Base-by-base conservation (phyloP, 345 rosid species). In the Gossypium arboreum region DNA sequence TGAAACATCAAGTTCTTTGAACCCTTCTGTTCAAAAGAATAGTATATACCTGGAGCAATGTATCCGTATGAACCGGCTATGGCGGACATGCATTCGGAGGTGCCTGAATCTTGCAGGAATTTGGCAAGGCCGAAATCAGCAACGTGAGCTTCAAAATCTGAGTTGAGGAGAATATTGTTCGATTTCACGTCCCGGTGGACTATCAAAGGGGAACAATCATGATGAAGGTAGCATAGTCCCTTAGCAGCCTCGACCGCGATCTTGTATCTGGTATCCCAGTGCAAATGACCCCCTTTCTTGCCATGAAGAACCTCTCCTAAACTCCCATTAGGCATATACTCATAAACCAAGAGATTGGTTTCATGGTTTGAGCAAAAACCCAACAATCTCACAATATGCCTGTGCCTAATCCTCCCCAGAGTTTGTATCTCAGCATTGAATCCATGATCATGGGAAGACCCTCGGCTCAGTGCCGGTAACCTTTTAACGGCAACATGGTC, bases 21-120 rank as follows among this genome's bases (percentile, higher is more conserved):
- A 52, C 13, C 15, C 2, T 1, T 8, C 4, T 10, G 18, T 54
- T 11, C 27, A 11, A 50, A 9, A 47, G 2, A 0, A 25, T 1
- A 9, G 68, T 39, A 66, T 27, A 57, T 87, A 94, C 98, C 97
- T 69, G 98, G 98, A 71, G 97, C 98, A 1, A 94, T 94, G 75
- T 94, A 94, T 66, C 98, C 98, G 63, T 94, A 94, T 68, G 98
- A 94, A n/a, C 98, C 98, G 64, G 98, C 98, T 51, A 93, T 93
- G 17, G 97, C 98, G 70, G 98, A 93, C 98, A 93, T 93, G 79
- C 97, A 93, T 71, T 93, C 97, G 17, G 98, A 93, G 76, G 97
- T 86, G 79, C 98, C 98, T 0, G 97, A 91, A 60, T 93, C 94
- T 84, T 91, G 98, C 76, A 93, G 81, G 83, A 93, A 93, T 77